Conservation (phyloP, 176 grass and related monocot genomes). For the Carex kokanica region DNA sequence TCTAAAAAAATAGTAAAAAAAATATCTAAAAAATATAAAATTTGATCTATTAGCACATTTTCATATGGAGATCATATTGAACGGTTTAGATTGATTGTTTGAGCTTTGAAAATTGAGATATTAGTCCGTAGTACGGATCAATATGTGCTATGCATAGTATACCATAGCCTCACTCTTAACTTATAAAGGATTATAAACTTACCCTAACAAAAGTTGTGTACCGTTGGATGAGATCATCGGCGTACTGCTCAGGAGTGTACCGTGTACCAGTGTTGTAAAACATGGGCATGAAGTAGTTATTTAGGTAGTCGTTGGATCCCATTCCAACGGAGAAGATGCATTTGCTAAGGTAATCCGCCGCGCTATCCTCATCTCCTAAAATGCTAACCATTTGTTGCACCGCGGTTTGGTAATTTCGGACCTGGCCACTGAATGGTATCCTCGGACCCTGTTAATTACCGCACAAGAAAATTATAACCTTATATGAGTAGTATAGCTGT, state of each 20-base stretch:
- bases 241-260: constrained; percentile 58
- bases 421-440: constrained; percentile 65
- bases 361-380: constrained; percentile 72
- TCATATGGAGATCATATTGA: no score
- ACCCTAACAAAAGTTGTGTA: constrained; percentile 60
- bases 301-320: constrained; percentile 99
- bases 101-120: no score
- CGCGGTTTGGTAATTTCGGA: constrained; percentile 86
- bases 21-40: no score
- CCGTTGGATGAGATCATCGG: constrained; percentile 53
- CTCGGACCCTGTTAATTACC: constrained; percentile 37
- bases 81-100: no score
- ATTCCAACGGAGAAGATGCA: constrained; percentile 95
- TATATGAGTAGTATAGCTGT: no score
- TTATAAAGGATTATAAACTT: neutral
- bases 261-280: constrained; percentile 67
- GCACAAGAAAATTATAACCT: neutral
- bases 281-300: constrained; percentile 99
- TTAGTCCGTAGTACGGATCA: no score
- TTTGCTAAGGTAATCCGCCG: constrained; percentile 62
- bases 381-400: constrained; percentile 65
- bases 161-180: no score
- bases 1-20: neutral
- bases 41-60: no score
- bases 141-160: no score